These are phyloP conservation scores for Vitis hybrid DNA, from an alignment of 177 flowering plant genomes.

Conservation along the genomic window DNA sequence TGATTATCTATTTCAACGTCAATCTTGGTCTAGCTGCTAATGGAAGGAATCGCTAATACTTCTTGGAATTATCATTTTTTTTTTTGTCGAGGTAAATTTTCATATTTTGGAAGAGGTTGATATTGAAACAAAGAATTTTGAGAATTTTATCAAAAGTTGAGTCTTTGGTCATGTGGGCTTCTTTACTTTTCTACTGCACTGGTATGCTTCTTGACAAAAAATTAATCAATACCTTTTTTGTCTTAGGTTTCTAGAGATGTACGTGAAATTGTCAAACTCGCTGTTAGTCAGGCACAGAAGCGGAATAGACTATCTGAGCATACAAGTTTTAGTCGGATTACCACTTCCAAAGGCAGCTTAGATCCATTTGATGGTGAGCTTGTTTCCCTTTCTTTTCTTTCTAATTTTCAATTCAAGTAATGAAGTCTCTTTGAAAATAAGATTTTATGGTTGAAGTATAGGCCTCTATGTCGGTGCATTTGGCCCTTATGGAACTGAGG, in stretches of 20 bases:
- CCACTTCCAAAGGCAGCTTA: slow-evolving; percentile 45
- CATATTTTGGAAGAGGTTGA: too few relatives aligned
- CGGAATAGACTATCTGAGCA: slow-evolving; percentile 52
- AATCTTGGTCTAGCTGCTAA: too few relatives aligned
- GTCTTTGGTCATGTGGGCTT: background rate
- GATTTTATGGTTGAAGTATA: slow-evolving; percentile 28
- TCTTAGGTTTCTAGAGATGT: slow-evolving; percentile 69
- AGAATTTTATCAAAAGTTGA: too few relatives aligned
- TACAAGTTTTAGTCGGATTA: slow-evolving; percentile 71
- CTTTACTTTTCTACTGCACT: too few relatives aligned
- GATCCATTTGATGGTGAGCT: slow-evolving; percentile 88
- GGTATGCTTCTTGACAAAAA: background rate
- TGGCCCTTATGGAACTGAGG: slow-evolving; percentile 93
- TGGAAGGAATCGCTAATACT: too few relatives aligned
- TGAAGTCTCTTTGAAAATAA: slow-evolving; percentile 2
- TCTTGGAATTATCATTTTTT: too few relatives aligned
- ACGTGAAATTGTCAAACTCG: slow-evolving; percentile 83
- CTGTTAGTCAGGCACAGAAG: slow-evolving; percentile 82
- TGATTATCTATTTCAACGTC: too few relatives aligned
- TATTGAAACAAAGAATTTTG: too few relatives aligned
- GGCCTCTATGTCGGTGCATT: slow-evolving; percentile 94
- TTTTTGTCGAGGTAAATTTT: too few relatives aligned
- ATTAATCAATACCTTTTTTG: slow-evolving; percentile 7
- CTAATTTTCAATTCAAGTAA: background rate
- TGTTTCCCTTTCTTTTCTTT: slow-evolving; percentile 2